Base-by-base conservation (phyloP, 805 yeast genomes). In the Wickerhamomyces queroliae region DNA sequence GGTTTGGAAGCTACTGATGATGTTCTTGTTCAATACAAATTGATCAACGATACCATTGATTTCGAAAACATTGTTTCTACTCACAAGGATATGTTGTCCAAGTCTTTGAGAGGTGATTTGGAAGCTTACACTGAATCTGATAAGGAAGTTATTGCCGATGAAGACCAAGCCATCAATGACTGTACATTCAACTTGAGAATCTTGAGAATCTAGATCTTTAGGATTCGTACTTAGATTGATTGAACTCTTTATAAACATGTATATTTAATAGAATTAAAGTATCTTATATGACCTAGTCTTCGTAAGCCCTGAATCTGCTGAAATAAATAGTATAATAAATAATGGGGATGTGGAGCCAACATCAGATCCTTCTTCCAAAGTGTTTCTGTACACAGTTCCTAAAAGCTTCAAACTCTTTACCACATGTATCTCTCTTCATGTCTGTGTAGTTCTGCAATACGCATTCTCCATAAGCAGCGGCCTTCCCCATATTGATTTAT, bases 1-100 rank as follows among this genome's bases (percentile, higher is more conserved):
- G 95, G 96, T 25, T 74, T 93, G 58, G 85, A 85, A 59, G 90
- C 95, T 46, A 91, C 97, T 33, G 99, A 93, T 61, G 99, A 93
- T 52, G 95, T 93, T 37, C 63, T 76, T 47, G 96, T 93, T 44
- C 89, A 91, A 65, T 86, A 86, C 65, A 67, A 77, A 47, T 60
- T 89, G 44, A 50, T 66, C 42, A 74, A 78, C 48, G 79, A 76
- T 48, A 78, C 86, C 44, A 74, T 84, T 52, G 77, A 72, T 21
- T 69, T 90, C 40, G 78, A 71, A 33, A 62, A 65, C 15, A 78
- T 88, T 43, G 70, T 93, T 45, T 59, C 68, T 38, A 69, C 69
- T 36, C 90, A 93, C 64, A 64, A 67, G 35, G 85, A 76, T 6
- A 66, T 89, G 62, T 69, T 93, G 49, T 64, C 76, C 40, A 91